These are phyloP conservation scores for Phytopythium chamaehyphon DNA, from an alignment of 352 stramenopile species.

Conservation along the genomic window DNA sequence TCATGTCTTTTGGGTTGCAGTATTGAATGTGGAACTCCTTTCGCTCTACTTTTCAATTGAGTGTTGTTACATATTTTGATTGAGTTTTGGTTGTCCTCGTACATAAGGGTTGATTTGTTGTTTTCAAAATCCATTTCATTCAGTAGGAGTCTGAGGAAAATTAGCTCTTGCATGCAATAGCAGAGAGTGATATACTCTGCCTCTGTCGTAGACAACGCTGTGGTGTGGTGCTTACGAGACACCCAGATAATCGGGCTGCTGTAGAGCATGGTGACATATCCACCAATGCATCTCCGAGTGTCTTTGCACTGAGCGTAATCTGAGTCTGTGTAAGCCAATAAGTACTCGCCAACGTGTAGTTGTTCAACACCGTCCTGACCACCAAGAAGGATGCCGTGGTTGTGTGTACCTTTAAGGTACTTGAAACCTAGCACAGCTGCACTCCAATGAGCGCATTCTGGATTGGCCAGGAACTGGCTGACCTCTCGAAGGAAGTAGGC, in stretches of 20 bases:
- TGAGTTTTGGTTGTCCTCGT: constrained; percentile 31
- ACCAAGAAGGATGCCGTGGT: constrained; percentile 9
- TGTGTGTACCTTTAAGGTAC: constrained; percentile 6
- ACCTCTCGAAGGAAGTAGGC: constrained; percentile 13
- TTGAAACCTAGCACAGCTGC: constrained; percentile 3
- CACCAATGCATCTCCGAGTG: constrained; percentile 12
- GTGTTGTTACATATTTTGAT: constrained; percentile 27
- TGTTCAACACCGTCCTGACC: not conserved
- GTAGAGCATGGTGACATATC: constrained; percentile 10
- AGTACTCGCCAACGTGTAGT: not conserved
- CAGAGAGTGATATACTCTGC: constrained; percentile 16
- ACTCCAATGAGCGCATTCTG: constrained; percentile 9
- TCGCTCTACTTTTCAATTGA: constrained; percentile 18
- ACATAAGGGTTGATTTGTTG: constrained; percentile 10
- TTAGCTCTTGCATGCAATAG: constrained; percentile 15
- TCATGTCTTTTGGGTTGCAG: constrained; percentile 18
- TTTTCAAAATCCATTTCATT: not conserved
- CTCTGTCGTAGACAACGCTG: constrained; percentile 21
- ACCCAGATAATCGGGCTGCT: constrained; percentile 15
- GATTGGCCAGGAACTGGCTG: constrained; percentile 16
- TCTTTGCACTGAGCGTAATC: constrained; percentile 21
- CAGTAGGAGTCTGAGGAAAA: constrained; percentile 10
- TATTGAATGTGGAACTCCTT: constrained; percentile 17
- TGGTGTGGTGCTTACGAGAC: constrained; percentile 15
- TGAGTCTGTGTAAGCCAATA: constrained; percentile 8